Evolutionary conservation across 169 alveolate species (phyloP), one percentile per base, ranked within the genome.

Genomic region (Cryptosporidium felis): DNA sequence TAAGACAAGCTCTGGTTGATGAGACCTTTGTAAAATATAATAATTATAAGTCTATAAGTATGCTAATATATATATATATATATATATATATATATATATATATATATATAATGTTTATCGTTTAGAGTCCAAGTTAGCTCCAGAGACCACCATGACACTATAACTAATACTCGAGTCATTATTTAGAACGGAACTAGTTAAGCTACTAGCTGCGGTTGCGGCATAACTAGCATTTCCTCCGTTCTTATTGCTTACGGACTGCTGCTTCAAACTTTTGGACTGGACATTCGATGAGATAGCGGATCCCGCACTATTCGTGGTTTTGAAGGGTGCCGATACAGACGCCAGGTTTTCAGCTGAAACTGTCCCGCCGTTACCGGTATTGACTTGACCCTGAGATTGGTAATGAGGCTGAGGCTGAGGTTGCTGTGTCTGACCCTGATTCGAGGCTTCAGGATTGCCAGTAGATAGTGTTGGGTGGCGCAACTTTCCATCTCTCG

Each of bases 101-200:
- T 10, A 42, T 42, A 42, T 10, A 42, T 10, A 10, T 10, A 10
- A 42, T 56, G 34, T 49, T 49, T 42, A 49, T 38, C 85, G 85
- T 56, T 74, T 74, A 34, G 85, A 74, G 58, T 74, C 85, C 46
- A 56, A 36, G 56, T 49, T 74, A 34, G 85, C 67, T n/a, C 85
- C 85, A 3, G 85, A 74, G 23, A 56, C 85, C 8, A 74, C 85
- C 58, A 74, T 74, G 10, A 74, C 85, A 53, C 85, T 74, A 56
- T 74, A 74, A 53, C 85, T 74, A 56, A 74, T 56, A 6, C 56
- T 74, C 16, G 85, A 56, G 47, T 74, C 67, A 32, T 18, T 74
- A 26, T 56, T 56, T 49, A 74, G n/a, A 9, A 49, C 85, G 6
- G 66, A 36, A 56, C 36, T 74, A 18, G 85, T 53, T 36, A 74